These are phyloP conservation scores for Scutellaria minor DNA, from an alignment of 257 asterid species.

Conservation along the genomic window DNA sequence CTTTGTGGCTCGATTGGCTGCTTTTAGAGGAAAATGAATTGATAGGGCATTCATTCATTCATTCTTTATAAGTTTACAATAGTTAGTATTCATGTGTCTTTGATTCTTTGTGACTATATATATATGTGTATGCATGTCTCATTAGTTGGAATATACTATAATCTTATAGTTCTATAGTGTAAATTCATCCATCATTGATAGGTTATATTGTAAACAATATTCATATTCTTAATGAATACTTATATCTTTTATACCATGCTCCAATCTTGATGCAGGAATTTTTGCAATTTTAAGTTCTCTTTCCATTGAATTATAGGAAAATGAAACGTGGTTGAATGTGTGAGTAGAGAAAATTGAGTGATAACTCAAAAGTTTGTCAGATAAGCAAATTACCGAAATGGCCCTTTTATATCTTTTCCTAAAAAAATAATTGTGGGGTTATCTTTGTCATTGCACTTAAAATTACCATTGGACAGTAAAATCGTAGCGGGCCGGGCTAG, in stretches of 20 bases:
- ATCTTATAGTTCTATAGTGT: constrained; percentile 20
- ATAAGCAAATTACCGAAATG: not conserved
- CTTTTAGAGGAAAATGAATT: constrained; percentile 41
- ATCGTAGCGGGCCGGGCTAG: no score
- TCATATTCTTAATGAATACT: constrained; percentile 38
- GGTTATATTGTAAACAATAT: constrained; percentile 22
- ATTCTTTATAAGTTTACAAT: constrained; percentile 32
- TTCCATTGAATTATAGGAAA: no score
- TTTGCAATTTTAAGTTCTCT: not conserved
- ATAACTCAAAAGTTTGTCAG: not conserved
- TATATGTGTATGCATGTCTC: not conserved
- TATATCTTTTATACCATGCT: not conserved
- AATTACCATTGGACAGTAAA: no score
- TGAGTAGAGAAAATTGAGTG: no score
- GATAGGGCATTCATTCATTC: constrained; percentile 26
- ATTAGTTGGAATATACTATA: not conserved
- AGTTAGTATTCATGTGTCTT: not conserved
- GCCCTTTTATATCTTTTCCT: no score
- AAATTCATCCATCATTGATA: constrained; percentile 18
- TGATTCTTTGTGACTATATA: constrained; percentile 15
- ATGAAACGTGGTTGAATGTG: no score
- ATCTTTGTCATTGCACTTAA: no score
- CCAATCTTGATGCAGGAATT: not conserved
- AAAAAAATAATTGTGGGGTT: no score
- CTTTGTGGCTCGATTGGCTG: constrained; percentile 72